Evolutionary conservation across 257 asterid genomes (phyloP).

Genomic region (Fraxinus excelsior): DNA sequence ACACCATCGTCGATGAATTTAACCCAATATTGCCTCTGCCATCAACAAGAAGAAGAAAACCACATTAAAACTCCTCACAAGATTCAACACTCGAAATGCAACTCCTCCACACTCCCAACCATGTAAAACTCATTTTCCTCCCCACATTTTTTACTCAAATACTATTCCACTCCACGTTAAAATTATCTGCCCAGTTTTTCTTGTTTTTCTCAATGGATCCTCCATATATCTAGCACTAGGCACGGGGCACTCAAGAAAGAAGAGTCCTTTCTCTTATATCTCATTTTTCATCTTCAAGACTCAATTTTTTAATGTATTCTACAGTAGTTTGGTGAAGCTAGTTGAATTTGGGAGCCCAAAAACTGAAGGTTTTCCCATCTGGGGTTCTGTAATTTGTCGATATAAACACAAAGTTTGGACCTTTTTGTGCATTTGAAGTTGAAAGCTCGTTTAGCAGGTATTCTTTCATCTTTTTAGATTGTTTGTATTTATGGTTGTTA

Average conservation of each 20-base stretch:
- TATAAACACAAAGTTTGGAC: slow-evolving; percentile 36
- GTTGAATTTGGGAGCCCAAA: slow-evolving; percentile 16
- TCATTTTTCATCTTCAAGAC: slow-evolving; percentile 18
- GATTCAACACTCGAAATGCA: slow-evolving; percentile 40
- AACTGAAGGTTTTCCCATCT: slow-evolving; percentile 27
- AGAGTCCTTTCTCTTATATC: slow-evolving; percentile 15
- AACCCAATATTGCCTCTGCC: too few species aligned
- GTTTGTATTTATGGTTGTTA: slow-evolving; percentile 3
- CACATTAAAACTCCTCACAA: slow-evolving; percentile 59
- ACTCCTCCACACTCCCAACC: slow-evolving; percentile 36
- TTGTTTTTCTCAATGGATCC: slow-evolving; percentile 9
- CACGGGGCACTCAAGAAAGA: not conserved
- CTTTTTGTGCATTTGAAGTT: slow-evolving; percentile 42
- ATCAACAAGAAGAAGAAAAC: too few species aligned
- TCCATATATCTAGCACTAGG: slow-evolving; percentile 23
- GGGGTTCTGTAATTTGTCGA: slow-evolving; percentile 50
- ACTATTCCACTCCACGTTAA: not conserved
- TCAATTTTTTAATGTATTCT: not conserved
- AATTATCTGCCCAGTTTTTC: not conserved
- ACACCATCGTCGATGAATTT: too few species aligned
- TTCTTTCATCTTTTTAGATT: not conserved
- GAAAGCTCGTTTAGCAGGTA: slow-evolving; percentile 37
- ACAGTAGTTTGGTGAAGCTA: slow-evolving; percentile 4
- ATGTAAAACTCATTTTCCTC: slow-evolving; percentile 7
- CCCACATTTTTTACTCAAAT: slow-evolving; percentile 18